phyloP scores from a whole-genome alignment of 1,139 yeast genomes.

The Candida sp. region DNA sequence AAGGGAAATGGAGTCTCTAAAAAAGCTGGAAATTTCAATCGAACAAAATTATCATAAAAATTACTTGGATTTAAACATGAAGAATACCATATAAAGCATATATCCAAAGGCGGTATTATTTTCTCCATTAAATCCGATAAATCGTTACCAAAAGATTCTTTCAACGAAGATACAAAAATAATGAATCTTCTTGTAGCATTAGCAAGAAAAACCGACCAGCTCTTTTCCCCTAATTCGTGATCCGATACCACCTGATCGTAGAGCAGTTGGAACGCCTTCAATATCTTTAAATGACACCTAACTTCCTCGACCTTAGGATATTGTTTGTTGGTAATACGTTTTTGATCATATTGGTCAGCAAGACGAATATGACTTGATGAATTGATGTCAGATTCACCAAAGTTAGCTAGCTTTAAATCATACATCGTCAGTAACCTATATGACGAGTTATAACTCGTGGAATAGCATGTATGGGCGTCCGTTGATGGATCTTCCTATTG shows the following conservation, averaged over 20 bases:
- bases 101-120: constrained; percentile 25
- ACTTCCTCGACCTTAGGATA: constrained; percentile 15
- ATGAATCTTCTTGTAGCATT: constrained; percentile 22
- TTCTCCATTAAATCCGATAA: background rate
- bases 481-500: background rate
- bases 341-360: background rate
- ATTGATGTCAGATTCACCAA: background rate
- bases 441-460: background rate
- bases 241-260: constrained; percentile 11
- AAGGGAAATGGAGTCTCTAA: constrained; percentile 22
- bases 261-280: constrained; percentile 19
- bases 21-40: constrained; percentile 16
- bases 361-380: background rate
- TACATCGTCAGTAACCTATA: background rate
- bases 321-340: background rate
- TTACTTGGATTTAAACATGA: constrained; percentile 8
- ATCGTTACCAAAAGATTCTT: constrained; percentile 1
- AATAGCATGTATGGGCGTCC: background rate
- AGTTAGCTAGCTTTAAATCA: background rate
- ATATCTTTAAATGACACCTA: constrained; percentile 22
- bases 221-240: constrained; percentile 10
- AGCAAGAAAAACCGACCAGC: constrained; percentile 21
- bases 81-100: constrained; percentile 33
- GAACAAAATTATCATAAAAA: constrained; percentile 22
- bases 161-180: constrained; percentile 16